phyloP scores from a whole-genome alignment of 1,284 basidiomycete genomes.

The Singerocomus rubriflavus region DNA sequence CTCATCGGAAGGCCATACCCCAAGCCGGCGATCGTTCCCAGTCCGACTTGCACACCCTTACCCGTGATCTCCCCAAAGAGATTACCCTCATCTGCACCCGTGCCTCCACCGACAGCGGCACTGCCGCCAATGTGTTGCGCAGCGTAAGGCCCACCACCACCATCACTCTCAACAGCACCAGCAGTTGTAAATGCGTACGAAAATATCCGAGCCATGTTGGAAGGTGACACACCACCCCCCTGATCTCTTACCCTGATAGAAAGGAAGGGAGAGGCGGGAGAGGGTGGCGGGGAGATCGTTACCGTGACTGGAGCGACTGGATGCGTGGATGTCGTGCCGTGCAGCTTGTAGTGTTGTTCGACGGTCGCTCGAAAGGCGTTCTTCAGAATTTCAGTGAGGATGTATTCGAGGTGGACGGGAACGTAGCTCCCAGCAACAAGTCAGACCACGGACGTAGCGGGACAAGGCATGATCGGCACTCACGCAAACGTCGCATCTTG shows the following conservation, averaged over 20 bases:
- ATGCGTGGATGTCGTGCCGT: slow-evolving; percentile 34
- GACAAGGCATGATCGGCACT: slow-evolving; percentile 30
- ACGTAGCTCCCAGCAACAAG: slow-evolving; percentile 58
- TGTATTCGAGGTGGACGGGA: slow-evolving; percentile 87
- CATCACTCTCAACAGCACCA: slow-evolving; percentile 38
- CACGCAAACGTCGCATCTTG: slow-evolving; percentile 74
- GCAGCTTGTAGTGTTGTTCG: slow-evolving; percentile 60
- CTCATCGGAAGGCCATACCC: slow-evolving; percentile 81
- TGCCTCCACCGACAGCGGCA: slow-evolving; percentile 53
- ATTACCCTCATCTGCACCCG: slow-evolving; percentile 49
- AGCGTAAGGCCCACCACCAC: slow-evolving; percentile 64
- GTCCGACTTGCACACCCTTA: slow-evolving; percentile 66
- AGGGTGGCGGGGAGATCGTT: slow-evolving; percentile 64
- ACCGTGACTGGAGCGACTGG: slow-evolving; percentile 64
- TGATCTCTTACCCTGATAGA: slow-evolving; percentile 81
- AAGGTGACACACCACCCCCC: slow-evolving; percentile 78
- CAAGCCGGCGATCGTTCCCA: slow-evolving; percentile 66
- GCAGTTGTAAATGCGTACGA: slow-evolving; percentile 88
- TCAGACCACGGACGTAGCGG: slow-evolving; percentile 6
- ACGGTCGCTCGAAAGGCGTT: slow-evolving; percentile 89
- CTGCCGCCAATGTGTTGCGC: slow-evolving; percentile 69
- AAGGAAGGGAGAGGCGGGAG: slow-evolving; percentile 49
- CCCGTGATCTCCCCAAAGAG: slow-evolving; percentile 75
- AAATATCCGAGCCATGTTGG: slow-evolving; percentile 77
- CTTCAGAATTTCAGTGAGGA: slow-evolving; percentile 83